Conservation (phyloP, 176 grass and related monocot genomes). For the Microstegium vimineum region DNA sequence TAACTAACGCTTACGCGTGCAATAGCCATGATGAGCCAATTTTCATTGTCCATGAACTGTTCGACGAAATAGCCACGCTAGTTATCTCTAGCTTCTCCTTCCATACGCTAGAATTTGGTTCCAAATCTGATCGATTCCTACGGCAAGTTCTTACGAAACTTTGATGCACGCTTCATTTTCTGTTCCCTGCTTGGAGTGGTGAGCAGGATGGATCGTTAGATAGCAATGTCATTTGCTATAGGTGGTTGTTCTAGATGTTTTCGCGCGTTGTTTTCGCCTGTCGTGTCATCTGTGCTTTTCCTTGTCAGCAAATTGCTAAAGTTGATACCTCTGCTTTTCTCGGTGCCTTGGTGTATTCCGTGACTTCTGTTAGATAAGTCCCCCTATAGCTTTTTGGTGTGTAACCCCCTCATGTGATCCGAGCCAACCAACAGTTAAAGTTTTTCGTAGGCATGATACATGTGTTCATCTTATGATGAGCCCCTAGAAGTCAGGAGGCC, state of each 20-base stretch:
- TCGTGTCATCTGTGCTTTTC: constrained; percentile 40
- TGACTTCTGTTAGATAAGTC: constrained; percentile 51
- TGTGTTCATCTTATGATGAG: constrained; percentile 52
- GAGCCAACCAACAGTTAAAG: constrained; percentile 61
- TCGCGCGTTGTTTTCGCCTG: constrained; percentile 21
- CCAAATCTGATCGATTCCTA: neutral
- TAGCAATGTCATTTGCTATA: constrained; percentile 31
- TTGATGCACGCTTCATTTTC: constrained; percentile 6
- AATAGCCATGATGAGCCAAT: neutral
- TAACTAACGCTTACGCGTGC: neutral
- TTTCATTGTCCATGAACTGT: constrained; percentile 12
- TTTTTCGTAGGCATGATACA: constrained; percentile 45
- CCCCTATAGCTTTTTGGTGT: constrained; percentile 37
- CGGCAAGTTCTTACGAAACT: neutral
- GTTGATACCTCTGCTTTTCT: constrained; percentile 49
- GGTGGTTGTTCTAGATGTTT: constrained; percentile 24
- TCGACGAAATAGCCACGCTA: constrained; percentile 35
- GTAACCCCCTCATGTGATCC: constrained; percentile 69
- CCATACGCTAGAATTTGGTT: neutral
- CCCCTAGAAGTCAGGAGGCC: constrained; percentile 35
- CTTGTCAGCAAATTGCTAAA: constrained; percentile 56
- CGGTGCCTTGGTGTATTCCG: constrained; percentile 41
- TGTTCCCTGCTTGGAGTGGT: neutral
- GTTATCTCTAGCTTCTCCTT: neutral
- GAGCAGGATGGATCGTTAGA: constrained; percentile 18